Conservation (phyloP, 441 rosid genomes). For the Dalechampia spathulata region DNA sequence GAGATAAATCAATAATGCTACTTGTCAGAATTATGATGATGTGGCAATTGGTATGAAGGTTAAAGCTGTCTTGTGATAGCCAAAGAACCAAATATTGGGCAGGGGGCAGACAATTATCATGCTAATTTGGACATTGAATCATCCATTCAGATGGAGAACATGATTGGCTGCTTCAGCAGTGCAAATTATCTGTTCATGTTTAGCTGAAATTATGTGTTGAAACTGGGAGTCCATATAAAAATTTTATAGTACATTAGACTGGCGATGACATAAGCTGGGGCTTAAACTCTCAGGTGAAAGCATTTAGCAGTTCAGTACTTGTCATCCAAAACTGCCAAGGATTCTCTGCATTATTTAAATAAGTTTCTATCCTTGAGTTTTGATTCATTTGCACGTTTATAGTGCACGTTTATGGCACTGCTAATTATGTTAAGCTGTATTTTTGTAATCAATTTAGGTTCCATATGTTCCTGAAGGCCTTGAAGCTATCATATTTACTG, state of each 20-base stretch:
- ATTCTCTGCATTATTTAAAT: not conserved
- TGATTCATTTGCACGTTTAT: not conserved
- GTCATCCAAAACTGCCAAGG: not conserved
- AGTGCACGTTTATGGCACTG: constrained; percentile 6
- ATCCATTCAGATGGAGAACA: not conserved
- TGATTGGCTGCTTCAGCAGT: not conserved
- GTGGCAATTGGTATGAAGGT: not conserved
- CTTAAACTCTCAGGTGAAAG: not conserved
- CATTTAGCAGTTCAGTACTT: not conserved
- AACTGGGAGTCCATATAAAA: constrained; percentile 2
- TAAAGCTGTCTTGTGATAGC: not conserved
- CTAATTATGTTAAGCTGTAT: constrained; percentile 15
- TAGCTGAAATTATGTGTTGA: not conserved
- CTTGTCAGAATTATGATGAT: not conserved
- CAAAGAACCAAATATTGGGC: not conserved
- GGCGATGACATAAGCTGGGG: not conserved
- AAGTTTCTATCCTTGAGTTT: no score
- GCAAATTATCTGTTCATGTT: not conserved
- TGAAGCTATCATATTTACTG: constrained; percentile 94
- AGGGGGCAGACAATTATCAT: not conserved
- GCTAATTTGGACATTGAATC: not conserved
- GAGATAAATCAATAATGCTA: not conserved
- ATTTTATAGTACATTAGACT: not conserved
- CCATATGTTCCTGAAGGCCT: constrained; percentile 93
- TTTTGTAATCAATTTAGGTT: constrained; percentile 42